These are phyloP conservation scores for Mycena venus DNA, from an alignment of 768 basidiomycete species.

Conservation along the genomic window DNA sequence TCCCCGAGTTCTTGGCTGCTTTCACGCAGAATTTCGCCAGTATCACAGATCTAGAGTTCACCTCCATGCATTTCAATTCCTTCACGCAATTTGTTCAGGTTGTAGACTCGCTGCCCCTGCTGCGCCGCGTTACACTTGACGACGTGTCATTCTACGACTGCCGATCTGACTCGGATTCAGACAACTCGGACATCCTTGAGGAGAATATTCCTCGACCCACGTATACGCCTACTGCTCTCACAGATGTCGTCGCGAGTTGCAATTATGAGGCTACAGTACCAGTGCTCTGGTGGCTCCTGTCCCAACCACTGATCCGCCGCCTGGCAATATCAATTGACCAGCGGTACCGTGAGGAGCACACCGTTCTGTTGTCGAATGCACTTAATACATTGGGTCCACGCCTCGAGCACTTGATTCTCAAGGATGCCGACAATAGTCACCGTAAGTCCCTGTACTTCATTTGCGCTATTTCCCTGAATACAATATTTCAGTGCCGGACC, in stretches of 20 bases:
- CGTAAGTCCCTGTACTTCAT: constrained; percentile 1
- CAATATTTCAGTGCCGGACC: constrained; percentile 2
- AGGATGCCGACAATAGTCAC: background rate
- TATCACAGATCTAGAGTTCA: constrained; percentile 6
- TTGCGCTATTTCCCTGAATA: background rate
- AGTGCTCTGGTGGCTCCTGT: background rate
- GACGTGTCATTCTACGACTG: background rate
- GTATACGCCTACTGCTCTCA: background rate
- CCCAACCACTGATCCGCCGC: background rate
- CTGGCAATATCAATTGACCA: background rate
- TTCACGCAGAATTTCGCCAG: background rate
- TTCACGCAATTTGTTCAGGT: constrained; percentile 2
- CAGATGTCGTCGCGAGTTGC: background rate
- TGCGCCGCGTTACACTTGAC: constrained; percentile 1
- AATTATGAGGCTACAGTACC: background rate
- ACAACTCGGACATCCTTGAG: background rate
- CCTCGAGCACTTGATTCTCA: constrained; percentile 6
- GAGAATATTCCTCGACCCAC: background rate
- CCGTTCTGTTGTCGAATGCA: background rate
- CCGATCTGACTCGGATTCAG: background rate
- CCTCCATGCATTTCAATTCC: background rate
- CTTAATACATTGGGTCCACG: background rate
- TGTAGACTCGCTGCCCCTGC: background rate
- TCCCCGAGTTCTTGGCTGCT: background rate
- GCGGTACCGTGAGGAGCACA: background rate